Conservation (phyloP, 2,329 filamentous ascomycete species). For the Parastagonospora nodorum region DNA sequence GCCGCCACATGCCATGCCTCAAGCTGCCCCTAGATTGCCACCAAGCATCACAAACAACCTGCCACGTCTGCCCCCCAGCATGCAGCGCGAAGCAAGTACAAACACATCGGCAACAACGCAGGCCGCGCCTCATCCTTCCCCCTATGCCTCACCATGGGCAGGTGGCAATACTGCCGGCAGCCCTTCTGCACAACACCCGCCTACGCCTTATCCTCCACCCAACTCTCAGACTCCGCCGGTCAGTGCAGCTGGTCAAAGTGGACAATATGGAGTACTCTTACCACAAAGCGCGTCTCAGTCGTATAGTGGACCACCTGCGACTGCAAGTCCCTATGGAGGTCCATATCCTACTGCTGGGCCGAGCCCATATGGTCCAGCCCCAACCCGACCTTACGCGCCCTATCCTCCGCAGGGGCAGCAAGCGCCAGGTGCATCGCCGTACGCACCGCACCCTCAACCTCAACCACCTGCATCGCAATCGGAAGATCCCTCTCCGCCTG, state of each 20-base stretch:
- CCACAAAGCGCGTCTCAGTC: slow-evolving; percentile 37
- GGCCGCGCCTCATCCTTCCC: slow-evolving; percentile 33
- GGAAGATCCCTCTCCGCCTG: slow-evolving; percentile 18
- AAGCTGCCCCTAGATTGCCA: slow-evolving; percentile 34
- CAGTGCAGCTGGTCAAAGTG: slow-evolving; percentile 26
- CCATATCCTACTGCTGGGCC: slow-evolving; percentile 36
- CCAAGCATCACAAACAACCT: slow-evolving; percentile 31
- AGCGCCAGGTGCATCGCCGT: slow-evolving; percentile 14
- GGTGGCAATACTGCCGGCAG: slow-evolving; percentile 37
- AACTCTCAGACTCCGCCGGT: slow-evolving; percentile 32
- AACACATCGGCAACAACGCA: slow-evolving; percentile 31
- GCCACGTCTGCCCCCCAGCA: slow-evolving; percentile 44
- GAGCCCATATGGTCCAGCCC: slow-evolving; percentile 33
- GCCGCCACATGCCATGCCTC: slow-evolving; percentile 37
- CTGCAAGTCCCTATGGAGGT: slow-evolving; percentile 33
- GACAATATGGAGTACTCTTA: slow-evolving; percentile 43
- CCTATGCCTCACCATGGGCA: slow-evolving; percentile 45
- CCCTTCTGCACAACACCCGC: slow-evolving; percentile 28
- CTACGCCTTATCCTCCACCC: slow-evolving; percentile 37
- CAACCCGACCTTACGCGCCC: slow-evolving; percentile 34
- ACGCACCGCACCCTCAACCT: slow-evolving; percentile 14
- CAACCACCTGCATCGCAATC: slow-evolving; percentile 7
- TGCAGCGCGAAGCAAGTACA: slow-evolving; percentile 36
- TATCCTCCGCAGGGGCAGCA: slow-evolving; percentile 31
- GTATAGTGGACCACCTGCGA: slow-evolving; percentile 19